These are phyloP conservation scores for Acrocalymma vagum DNA, from an alignment of 2,329 filamentous ascomycete species.

Conservation along the genomic window DNA sequence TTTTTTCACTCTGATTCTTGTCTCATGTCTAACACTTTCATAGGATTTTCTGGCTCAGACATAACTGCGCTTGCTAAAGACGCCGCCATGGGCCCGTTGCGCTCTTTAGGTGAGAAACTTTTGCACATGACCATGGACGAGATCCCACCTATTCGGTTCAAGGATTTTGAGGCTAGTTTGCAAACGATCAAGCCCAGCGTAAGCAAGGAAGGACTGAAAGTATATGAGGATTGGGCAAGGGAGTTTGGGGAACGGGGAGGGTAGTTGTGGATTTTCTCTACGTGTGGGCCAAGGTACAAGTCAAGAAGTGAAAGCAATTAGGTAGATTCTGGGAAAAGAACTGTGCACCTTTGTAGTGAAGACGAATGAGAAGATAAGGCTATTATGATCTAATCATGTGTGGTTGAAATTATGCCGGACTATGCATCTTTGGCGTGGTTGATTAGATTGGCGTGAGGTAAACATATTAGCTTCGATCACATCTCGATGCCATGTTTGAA, in stretches of 20 bases:
- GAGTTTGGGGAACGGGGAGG: constrained; percentile 94
- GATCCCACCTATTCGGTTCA: constrained; percentile 83
- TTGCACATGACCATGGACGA: constrained; percentile 93
- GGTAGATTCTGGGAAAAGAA: no score
- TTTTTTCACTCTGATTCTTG: background rate
- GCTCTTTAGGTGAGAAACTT: constrained; percentile 87
- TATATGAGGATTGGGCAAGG: constrained; percentile 93
- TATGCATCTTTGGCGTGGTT: no score
- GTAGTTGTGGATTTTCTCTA: no score
- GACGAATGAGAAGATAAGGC: no score
- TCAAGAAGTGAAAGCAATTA: no score
- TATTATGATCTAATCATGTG: no score
- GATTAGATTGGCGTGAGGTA: no score
- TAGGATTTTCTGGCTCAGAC: constrained; percentile 97
- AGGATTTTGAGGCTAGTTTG: constrained; percentile 86
- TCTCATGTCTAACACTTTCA: constrained; percentile 6
- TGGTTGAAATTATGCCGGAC: no score
- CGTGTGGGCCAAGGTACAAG: no score
- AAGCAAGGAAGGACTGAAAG: constrained; percentile 80
- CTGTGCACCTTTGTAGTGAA: no score
- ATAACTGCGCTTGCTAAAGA: constrained; percentile 97
- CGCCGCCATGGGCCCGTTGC: constrained; percentile 93
- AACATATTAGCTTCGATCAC: no score
- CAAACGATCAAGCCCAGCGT: constrained; percentile 89
- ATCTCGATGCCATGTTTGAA: no score